Conservation (phyloP, 495 filamentous ascomycete species). For the Jackrogersella multiformis region DNA sequence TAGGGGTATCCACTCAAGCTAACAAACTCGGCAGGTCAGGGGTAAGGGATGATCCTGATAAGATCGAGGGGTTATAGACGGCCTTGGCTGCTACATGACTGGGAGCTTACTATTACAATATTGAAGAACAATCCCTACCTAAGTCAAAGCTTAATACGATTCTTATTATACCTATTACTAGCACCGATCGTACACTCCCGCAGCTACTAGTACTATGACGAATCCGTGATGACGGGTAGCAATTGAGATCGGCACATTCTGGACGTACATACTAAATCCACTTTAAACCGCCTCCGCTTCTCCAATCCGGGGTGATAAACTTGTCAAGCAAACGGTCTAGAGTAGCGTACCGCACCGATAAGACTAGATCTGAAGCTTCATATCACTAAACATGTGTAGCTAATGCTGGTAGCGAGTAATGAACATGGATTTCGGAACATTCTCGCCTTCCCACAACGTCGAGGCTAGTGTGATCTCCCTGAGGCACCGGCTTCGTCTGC, state of each 20-base stretch:
- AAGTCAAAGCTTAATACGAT: too few relatives aligned
- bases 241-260: not conserved
- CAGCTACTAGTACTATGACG: constrained; percentile 19
- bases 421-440: not conserved
- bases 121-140: not conserved
- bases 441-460: constrained; percentile 1
- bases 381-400: not conserved
- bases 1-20: constrained; percentile 16
- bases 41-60: constrained; percentile 15
- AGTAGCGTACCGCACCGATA: not conserved
- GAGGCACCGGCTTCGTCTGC: not conserved
- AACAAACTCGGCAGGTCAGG: constrained; percentile 8
- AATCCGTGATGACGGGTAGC: constrained; percentile 19
- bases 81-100: not conserved
- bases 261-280: not conserved
- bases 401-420: constrained; percentile 30
- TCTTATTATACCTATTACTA: too few relatives aligned
- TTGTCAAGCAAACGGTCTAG: not conserved
- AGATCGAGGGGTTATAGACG: constrained; percentile 5
- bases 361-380: not conserved
- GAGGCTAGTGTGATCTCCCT: not conserved
- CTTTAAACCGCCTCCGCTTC: not conserved
- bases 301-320: not conserved
- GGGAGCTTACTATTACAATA: not conserved
- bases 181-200: not conserved